These are phyloP conservation scores for Falciphora oryzae DNA, from an alignment of 2,329 filamentous ascomycete genomes.

Conservation along the genomic window DNA sequence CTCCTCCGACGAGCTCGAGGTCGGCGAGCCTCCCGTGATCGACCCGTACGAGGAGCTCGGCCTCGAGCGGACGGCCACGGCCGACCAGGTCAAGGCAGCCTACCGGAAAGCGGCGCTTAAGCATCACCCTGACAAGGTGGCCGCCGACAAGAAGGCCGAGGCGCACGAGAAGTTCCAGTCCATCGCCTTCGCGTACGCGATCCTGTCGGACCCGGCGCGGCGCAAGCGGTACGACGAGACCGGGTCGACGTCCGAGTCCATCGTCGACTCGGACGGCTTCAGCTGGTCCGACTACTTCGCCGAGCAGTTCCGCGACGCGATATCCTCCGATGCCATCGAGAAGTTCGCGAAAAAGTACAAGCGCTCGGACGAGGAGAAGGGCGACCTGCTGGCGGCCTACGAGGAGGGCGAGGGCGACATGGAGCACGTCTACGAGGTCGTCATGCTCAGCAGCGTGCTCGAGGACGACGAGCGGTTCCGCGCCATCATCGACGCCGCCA, in stretches of 20 bases:
- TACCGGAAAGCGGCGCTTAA: conserved; percentile 88
- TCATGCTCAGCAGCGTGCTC: conserved; percentile 81
- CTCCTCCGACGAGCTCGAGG: conserved; percentile 44
- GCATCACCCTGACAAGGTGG: conserved; percentile 86
- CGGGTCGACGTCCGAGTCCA: conserved; percentile 78
- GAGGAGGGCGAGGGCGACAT: conserved; percentile 67
- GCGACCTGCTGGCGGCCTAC: conserved; percentile 73
- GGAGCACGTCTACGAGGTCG: conserved; percentile 68
- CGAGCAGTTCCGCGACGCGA: conserved; percentile 70
- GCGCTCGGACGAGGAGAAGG: conserved; percentile 75
- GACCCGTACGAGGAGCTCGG: conserved; percentile 77
- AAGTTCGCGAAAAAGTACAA: conserved; percentile 76
- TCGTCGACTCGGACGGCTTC: conserved; percentile 74
- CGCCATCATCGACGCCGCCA: conserved; percentile 73
- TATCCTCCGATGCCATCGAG: conserved; percentile 69
- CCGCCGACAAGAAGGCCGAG: conserved; percentile 57
- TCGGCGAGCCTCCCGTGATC: conserved; percentile 55
- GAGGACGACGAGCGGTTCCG: conserved; percentile 85
- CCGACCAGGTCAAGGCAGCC: conserved; percentile 78
- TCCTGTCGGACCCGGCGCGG: conserved; percentile 77
- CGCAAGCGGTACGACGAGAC: conserved; percentile 86
- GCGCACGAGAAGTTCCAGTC: conserved; percentile 82
- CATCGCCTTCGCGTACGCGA: conserved; percentile 88
- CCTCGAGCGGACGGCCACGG: conserved; percentile 63
- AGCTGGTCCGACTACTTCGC: conserved; percentile 88